Percentiles rank a stretch among this genome's conserved stretches.
Conservation (phyloP, 1,284 basidiomycete genomes). For the Ceratobasidium papillatum region DNA sequence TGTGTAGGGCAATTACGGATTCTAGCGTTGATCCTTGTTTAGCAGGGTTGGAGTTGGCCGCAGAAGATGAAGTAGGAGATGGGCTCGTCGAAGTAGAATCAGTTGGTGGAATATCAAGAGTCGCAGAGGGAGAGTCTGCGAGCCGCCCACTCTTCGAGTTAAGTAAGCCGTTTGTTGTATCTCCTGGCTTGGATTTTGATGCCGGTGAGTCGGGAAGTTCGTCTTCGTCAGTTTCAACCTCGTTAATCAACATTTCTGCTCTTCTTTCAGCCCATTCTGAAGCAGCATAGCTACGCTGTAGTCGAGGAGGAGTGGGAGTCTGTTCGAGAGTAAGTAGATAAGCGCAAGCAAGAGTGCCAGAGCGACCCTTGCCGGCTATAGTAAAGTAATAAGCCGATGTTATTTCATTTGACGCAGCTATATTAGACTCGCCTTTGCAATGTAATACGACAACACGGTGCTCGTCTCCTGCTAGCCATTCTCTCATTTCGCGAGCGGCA, state of each 20-base stretch:
- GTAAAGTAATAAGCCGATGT: constrained; percentile 11
- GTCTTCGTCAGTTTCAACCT: constrained; percentile 46
- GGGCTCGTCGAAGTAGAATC: constrained; percentile 2
- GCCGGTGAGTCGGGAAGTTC: constrained; percentile 18
- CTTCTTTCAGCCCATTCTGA: constrained; percentile 61
- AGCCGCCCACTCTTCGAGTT: constrained; percentile 20
- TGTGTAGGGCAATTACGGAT: constrained; percentile 71
- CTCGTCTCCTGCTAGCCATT: constrained; percentile 76
- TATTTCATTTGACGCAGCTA: not conserved
- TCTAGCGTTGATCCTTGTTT: constrained; percentile 53
- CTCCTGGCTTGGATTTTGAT: not conserved
- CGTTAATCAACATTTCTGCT: constrained; percentile 61
- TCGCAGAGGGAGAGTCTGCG: constrained; percentile 7
- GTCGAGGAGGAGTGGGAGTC: constrained; percentile 58
- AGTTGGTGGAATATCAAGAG: constrained; percentile 6
- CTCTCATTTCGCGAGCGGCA: constrained; percentile 77
- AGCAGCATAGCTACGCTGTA: constrained; percentile 59
- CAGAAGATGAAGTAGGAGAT: constrained; percentile 4
- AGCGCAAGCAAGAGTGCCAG: constrained; percentile 81
- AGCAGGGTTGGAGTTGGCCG: not conserved
- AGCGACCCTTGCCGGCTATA: constrained; percentile 80
- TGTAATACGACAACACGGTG: constrained; percentile 84
- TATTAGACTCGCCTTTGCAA: constrained; percentile 74
- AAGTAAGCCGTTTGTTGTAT: constrained; percentile 3
- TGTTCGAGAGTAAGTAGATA: constrained; percentile 73